Conservation (phyloP, 768 basidiomycete species). For the Mycena kentingensis region DNA sequence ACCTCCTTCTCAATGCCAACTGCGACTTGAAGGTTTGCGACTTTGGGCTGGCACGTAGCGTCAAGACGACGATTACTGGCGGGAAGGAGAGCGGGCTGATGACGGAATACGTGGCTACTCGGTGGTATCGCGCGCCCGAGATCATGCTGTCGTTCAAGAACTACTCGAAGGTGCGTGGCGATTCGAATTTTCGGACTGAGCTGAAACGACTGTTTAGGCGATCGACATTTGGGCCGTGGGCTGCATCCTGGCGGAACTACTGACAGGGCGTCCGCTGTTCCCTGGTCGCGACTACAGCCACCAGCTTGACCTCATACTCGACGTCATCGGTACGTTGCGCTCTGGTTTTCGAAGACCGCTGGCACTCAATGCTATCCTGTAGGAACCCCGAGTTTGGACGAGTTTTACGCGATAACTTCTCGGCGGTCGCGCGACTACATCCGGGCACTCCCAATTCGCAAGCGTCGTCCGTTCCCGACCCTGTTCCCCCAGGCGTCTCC, state of each 20-base stretch:
- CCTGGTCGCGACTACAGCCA: slow-evolving; percentile 87
- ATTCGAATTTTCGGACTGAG: slow-evolving; percentile 12
- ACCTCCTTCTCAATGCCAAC: slow-evolving; percentile 85
- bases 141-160: slow-evolving; percentile 95
- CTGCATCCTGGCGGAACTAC: slow-evolving; percentile 79
- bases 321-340: slow-evolving; percentile 65
- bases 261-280: slow-evolving; percentile 81
- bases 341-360: slow-evolving; percentile 24
- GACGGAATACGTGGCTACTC: slow-evolving; percentile 89
- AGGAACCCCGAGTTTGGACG: slow-evolving; percentile 85
- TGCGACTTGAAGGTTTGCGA: slow-evolving; percentile 90
- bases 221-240: slow-evolving; percentile 78
- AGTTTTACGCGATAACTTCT: slow-evolving; percentile 89
- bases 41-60: slow-evolving; percentile 78
- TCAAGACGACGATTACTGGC: slow-evolving; percentile 53
- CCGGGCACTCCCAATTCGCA: slow-evolving; percentile 81
- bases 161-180: slow-evolving; percentile 62
- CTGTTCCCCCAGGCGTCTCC: slow-evolving; percentile 79
- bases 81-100: slow-evolving; percentile 69
- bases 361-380: slow-evolving; percentile 16
- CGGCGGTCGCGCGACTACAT: slow-evolving; percentile 86
- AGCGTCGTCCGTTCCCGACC: slow-evolving; percentile 65
- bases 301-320: slow-evolving; percentile 85
- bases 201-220: slow-evolving; percentile 32
- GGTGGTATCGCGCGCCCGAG: slow-evolving; percentile 94